phyloP scores from a whole-genome alignment of 768 basidiomycete genomes.

The Kwoniella sp. region DNA sequence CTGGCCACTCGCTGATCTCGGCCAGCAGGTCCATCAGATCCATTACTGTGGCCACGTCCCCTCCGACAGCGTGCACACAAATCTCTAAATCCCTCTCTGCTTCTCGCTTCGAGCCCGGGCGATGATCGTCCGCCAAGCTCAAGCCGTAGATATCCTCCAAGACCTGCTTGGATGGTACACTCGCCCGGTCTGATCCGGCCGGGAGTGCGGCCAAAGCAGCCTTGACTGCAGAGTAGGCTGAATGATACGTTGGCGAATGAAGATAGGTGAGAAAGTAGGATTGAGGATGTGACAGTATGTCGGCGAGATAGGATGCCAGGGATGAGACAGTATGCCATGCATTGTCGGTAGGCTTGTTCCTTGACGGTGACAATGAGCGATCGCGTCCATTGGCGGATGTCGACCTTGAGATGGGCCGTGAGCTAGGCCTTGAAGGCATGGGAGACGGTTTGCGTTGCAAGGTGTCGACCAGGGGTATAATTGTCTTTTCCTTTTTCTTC shows the following conservation, averaged over 20 bases:
- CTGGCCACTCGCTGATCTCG: slow-evolving; percentile 36
- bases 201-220: slow-evolving; percentile 23
- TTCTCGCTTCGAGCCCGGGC: slow-evolving; percentile 1
- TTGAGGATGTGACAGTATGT: slow-evolving; percentile 25
- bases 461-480: slow-evolving; percentile 33
- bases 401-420: slow-evolving; percentile 10
- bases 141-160: slow-evolving; percentile 40
- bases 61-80: slow-evolving; percentile 31
- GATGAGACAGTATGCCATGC: slow-evolving; percentile 40
- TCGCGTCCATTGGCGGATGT: not conserved
- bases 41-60: slow-evolving; percentile 39
- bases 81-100: slow-evolving; percentile 31
- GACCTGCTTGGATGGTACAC: slow-evolving; percentile 14
- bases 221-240: slow-evolving; percentile 34
- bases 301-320: slow-evolving; percentile 34
- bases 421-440: slow-evolving; percentile 14
- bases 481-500: slow-evolving; percentile 15
- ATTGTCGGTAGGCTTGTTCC: slow-evolving; percentile 20
- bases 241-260: slow-evolving; percentile 38
- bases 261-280: slow-evolving; percentile 36
- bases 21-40: slow-evolving; percentile 41
- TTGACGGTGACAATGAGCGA: slow-evolving; percentile 1
- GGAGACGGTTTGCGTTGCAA: slow-evolving; percentile 29
- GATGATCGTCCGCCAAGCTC: slow-evolving; percentile 8
- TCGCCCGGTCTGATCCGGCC: not conserved